Percentiles rank a stretch among this genome's conserved stretches.
phyloP scores from a whole-genome alignment of 2,329 filamentous ascomycete genomes.

The Orbilia blumenaviensis region DNA sequence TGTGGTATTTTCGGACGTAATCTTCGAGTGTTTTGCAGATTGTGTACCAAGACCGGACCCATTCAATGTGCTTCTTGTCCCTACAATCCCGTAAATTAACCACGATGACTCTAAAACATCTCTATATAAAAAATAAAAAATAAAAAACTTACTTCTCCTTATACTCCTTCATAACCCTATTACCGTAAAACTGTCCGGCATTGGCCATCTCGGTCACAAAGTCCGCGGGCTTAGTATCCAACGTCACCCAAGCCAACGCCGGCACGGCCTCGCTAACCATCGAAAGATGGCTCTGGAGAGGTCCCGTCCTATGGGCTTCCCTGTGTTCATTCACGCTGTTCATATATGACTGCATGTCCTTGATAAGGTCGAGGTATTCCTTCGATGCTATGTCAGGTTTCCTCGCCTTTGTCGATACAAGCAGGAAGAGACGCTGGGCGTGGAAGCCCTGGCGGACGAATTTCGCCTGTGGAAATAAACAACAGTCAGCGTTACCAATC shows the following conservation, averaged over 20 bases:
- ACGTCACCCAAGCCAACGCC: conserved; percentile 87
- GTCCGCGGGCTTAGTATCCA: conserved; percentile 82
- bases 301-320: conserved; percentile 79
- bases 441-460: conserved; percentile 69
- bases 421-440: conserved; percentile 85
- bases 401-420: conserved; percentile 88
- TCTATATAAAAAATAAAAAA: too few species aligned
- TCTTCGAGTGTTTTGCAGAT: conserved; percentile 84
- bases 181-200: conserved; percentile 91
- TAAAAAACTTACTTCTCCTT: conserved; percentile 80
- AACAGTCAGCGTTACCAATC: neutral
- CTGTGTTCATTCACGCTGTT: conserved; percentile 81
- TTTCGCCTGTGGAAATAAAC: conserved; percentile 54
- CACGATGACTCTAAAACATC: too few species aligned
- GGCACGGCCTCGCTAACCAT: conserved; percentile 90
- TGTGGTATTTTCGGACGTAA: conserved; percentile 85
- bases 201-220: conserved; percentile 84
- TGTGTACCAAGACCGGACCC: conserved; percentile 90
- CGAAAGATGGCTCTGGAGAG: conserved; percentile 81
- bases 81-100: too few species aligned
- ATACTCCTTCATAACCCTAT: conserved; percentile 88
- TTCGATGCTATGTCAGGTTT: conserved; percentile 80
- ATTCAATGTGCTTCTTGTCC: conserved; percentile 82
- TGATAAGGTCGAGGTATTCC: conserved; percentile 78
- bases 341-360: conserved; percentile 84